Evolutionary conservation across 1,284 basidiomycete species (phyloP).

Genomic region (Rhodofomes roseus): DNA sequence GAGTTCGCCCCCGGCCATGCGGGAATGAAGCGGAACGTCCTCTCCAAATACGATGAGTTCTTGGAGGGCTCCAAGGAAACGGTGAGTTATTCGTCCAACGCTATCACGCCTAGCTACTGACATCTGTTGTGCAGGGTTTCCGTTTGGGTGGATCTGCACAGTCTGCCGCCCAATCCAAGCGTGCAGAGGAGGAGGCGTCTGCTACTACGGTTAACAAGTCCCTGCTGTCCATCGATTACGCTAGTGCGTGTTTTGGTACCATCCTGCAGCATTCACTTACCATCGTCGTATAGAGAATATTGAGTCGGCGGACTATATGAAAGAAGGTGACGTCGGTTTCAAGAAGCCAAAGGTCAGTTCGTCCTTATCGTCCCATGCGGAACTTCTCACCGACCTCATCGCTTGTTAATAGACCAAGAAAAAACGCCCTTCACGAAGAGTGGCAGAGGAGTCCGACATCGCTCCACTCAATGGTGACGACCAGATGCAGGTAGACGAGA

Average conservation of each 20-base stretch:
- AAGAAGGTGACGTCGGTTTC: conserved; percentile 90
- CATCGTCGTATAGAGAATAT: conserved; percentile 67
- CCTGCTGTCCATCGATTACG: conserved; percentile 86
- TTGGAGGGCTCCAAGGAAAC: conserved; percentile 65
- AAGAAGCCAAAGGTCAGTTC: conserved; percentile 83
- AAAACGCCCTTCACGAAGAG: conserved; percentile 75
- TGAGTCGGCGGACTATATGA: conserved; percentile 83
- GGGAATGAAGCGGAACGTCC: conserved; percentile 79
- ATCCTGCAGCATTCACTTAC: conserved; percentile 7
- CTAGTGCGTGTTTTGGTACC: conserved; percentile 56
- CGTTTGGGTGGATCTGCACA: conserved; percentile 62
- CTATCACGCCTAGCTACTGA: neutral
- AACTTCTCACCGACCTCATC: neutral
- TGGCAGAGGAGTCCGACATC: conserved; percentile 60
- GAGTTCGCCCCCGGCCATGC: conserved; percentile 76
- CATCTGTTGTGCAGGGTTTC: conserved; percentile 58
- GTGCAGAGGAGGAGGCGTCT: conserved; percentile 52
- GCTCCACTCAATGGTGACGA: conserved; percentile 39
- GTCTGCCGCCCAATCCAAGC: conserved; percentile 34
- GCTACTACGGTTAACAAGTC: conserved; percentile 73
- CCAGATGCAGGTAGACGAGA: conserved; percentile 78
- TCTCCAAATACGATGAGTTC: conserved; percentile 95
- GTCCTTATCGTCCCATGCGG: neutral
- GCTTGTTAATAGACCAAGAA: conserved; percentile 74
- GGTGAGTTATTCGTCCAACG: conserved; percentile 37